phyloP scores from a whole-genome alignment of 495 filamentous ascomycete species.

The Penicillium fimorum region DNA sequence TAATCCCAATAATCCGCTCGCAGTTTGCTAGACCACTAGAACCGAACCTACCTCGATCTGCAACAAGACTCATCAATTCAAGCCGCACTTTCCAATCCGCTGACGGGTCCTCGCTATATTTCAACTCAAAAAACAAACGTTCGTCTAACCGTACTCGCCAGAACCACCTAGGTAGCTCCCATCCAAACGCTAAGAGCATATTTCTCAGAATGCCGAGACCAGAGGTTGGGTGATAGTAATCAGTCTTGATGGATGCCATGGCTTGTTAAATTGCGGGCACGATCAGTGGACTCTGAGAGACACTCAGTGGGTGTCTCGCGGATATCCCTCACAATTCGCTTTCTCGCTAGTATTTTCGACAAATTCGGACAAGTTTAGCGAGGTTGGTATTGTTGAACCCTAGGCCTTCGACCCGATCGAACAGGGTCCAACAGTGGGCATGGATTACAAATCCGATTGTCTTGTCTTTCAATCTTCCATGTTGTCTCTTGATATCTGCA shows the following conservation, averaged over 20 bases:
- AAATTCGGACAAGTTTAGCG: constrained; percentile 2
- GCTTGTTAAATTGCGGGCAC: too few relatives aligned
- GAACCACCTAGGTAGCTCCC: constrained; percentile 10
- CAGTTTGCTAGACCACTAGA: constrained; percentile 11
- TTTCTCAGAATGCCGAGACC: constrained; percentile 4
- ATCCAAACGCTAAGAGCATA: constrained; percentile 15
- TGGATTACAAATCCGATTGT: constrained; percentile 4
- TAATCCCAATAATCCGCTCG: constrained; percentile 8
- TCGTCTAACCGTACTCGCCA: constrained; percentile 10
- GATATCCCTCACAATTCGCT: not conserved
- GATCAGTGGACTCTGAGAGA: too few relatives aligned
- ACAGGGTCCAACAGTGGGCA: constrained; percentile 12
- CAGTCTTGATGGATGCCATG: too few relatives aligned
- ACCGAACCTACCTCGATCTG: constrained; percentile 3
- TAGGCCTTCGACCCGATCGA: not conserved
- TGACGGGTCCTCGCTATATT: not conserved
- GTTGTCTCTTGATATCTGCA: too few relatives aligned
- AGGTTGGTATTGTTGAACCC: not conserved
- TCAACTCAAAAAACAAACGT: constrained; percentile 11
- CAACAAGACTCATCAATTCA: constrained; percentile 9
- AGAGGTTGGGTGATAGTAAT: too few relatives aligned
- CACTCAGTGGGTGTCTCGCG: too few relatives aligned
- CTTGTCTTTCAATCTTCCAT: too few relatives aligned
- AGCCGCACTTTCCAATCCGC: constrained; percentile 9
- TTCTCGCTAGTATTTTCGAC: constrained; percentile 6